These are phyloP conservation scores for Phanerochaete carnosa DNA, from an alignment of 768 basidiomycete genomes.

Conservation along the genomic window DNA sequence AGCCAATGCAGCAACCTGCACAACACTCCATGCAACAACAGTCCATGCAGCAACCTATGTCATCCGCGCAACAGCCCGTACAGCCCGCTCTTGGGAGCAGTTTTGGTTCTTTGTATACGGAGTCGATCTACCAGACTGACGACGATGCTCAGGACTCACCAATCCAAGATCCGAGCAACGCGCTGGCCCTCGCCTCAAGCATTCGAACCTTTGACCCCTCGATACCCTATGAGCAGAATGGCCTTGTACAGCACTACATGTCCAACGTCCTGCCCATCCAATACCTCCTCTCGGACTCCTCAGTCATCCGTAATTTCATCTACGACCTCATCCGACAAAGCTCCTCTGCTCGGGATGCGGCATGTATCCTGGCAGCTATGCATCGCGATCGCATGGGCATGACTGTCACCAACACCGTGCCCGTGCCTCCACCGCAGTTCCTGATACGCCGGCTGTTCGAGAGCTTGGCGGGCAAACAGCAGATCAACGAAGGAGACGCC, in stretches of 20 bases:
- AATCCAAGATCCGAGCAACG: background rate
- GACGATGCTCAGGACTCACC: constrained; percentile 11
- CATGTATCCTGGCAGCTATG: constrained; percentile 59
- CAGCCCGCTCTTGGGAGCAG: constrained; percentile 15
- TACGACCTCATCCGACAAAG: constrained; percentile 41
- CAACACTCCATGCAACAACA: background rate
- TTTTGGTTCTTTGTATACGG: constrained; percentile 20
- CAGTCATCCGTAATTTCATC: constrained; percentile 45
- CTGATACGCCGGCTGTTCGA: constrained; percentile 9
- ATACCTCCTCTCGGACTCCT: constrained; percentile 61
- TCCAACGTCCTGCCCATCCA: constrained; percentile 61
- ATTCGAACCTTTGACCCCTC: constrained; percentile 11
- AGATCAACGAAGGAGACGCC: constrained; percentile 61
- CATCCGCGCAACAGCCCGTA: background rate
- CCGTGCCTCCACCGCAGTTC: background rate
- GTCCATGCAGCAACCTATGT: background rate
- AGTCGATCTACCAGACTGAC: constrained; percentile 3
- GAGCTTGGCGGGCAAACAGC: constrained; percentile 12
- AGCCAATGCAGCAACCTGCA: background rate
- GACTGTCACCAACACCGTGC: background rate
- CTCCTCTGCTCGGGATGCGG: constrained; percentile 51
- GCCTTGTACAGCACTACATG: constrained; percentile 48
- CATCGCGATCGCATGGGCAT: constrained; percentile 37
- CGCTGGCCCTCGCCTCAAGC: background rate
- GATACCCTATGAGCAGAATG: constrained; percentile 22